Conservation (phyloP, 2,329 filamentous ascomycete species). For the Orbilia ellipsospora region DNA sequence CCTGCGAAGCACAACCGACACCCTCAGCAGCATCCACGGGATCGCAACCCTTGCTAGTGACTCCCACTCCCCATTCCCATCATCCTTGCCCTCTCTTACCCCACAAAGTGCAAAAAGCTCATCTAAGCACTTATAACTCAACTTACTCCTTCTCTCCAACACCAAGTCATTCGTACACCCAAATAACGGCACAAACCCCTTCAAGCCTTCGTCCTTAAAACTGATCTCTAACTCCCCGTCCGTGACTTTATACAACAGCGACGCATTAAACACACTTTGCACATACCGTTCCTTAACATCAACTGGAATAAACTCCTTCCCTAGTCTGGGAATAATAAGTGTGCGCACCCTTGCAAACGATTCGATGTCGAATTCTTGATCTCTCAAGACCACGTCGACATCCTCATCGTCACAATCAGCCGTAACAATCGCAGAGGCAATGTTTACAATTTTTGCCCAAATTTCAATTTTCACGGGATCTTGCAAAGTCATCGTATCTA, state of each 20-base stretch:
- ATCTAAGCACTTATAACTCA: constrained; percentile 83
- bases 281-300: constrained; percentile 76
- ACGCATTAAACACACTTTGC: constrained; percentile 73
- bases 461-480: constrained; percentile 67
- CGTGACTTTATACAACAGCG: constrained; percentile 57
- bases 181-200: constrained; percentile 23
- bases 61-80: constrained; percentile 52
- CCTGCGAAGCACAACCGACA: constrained; percentile 80
- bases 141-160: constrained; percentile 65
- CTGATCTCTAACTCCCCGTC: constrained; percentile 54
- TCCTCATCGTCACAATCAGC: constrained; percentile 70
- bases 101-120: constrained; percentile 71
- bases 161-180: constrained; percentile 58
- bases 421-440: constrained; percentile 75
- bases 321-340: constrained; percentile 79
- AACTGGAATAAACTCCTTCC: constrained; percentile 74
- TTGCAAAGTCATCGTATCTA: constrained; percentile 66
- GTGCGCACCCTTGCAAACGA: constrained; percentile 76
- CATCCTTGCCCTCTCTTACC: constrained; percentile 33
- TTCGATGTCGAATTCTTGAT: constrained; percentile 83
- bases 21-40: constrained; percentile 83
- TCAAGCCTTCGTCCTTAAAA: constrained; percentile 12
- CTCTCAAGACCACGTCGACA: constrained; percentile 65
- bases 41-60: constrained; percentile 79
- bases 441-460: constrained; percentile 76